Evolutionary conservation across 257 asterid genomes (phyloP).

Genomic region (Buddleja alternifolia): DNA sequence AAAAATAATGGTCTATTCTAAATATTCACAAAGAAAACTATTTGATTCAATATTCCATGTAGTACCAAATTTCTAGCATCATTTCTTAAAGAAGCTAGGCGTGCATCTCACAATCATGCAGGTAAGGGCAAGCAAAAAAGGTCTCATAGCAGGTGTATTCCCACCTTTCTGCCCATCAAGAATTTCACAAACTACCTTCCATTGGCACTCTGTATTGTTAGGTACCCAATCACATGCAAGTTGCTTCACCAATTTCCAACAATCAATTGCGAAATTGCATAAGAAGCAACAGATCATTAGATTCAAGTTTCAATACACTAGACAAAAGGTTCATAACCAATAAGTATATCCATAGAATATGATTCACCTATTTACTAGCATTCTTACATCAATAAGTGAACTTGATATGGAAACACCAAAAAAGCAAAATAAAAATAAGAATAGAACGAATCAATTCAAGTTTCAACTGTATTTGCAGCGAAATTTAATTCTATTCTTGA

Average conservation of each 20-base stretch:
- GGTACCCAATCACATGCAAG: constrained; percentile 38
- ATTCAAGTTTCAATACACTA: constrained; percentile 5
- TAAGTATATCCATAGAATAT: constrained; percentile 12
- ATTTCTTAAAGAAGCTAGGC: constrained; percentile 15
- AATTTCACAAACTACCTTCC: constrained; percentile 21
- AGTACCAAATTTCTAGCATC: constrained; percentile 10
- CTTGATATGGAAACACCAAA: constrained; percentile 10
- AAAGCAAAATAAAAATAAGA: background rate
- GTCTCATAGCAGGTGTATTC: constrained; percentile 34
- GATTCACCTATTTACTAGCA: constrained; percentile 20
- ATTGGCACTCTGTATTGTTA: background rate
- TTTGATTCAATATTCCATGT: constrained; percentile 3
- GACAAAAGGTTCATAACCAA: constrained; percentile 11
- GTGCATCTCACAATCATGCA: constrained; percentile 32
- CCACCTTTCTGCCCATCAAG: constrained; percentile 20
- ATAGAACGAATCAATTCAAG: constrained; percentile 1
- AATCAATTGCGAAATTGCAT: constrained; percentile 23
- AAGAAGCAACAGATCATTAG: constrained; percentile 29
- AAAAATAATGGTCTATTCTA: constrained; percentile 7
- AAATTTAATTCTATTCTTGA: background rate
- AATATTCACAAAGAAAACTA: background rate
- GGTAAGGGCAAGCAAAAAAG: constrained; percentile 33
- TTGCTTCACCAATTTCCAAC: constrained; percentile 23
- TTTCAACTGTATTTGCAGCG: background rate
- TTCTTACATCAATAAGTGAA: constrained; percentile 11